phyloP scores from a whole-genome alignment of 805 yeast species.

The Metschnikowia vanudenii region DNA sequence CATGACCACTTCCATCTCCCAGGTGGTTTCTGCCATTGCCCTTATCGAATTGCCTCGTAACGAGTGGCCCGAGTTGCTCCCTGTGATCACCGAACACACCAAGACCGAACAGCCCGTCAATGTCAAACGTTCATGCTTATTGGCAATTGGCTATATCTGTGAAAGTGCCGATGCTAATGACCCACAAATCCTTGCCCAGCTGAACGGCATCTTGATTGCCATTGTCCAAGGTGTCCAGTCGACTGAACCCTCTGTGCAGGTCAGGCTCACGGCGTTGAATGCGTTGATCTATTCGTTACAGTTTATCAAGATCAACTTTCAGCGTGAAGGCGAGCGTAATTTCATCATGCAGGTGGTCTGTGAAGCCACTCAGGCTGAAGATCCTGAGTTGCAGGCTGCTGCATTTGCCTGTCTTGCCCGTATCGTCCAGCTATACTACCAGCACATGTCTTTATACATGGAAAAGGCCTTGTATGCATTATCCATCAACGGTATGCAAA shows the following conservation, averaged over 20 bases:
- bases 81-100: slow-evolving; percentile 82
- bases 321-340: slow-evolving; percentile 91
- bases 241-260: slow-evolving; percentile 68
- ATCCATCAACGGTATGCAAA: slow-evolving; percentile 90
- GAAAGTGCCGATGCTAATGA: slow-evolving; percentile 86
- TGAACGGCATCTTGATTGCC: slow-evolving; percentile 90
- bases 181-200: slow-evolving; percentile 74
- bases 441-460: slow-evolving; percentile 92
- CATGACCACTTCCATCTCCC: slow-evolving; percentile 88
- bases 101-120: slow-evolving; percentile 71
- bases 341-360: slow-evolving; percentile 98
- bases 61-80: slow-evolving; percentile 87
- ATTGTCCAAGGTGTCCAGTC: slow-evolving; percentile 95
- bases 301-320: slow-evolving; percentile 85
- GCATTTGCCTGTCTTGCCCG: slow-evolving; percentile 95
- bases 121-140: slow-evolving; percentile 81
- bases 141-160: slow-evolving; percentile 93
- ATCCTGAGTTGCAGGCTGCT: slow-evolving; percentile 80
- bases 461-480: slow-evolving; percentile 91
- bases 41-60: slow-evolving; percentile 85
- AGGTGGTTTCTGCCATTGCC: slow-evolving; percentile 95
- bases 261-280: slow-evolving; percentile 85
- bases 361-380: slow-evolving; percentile 93
- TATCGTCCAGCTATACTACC: slow-evolving; percentile 86
- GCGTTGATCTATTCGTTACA: slow-evolving; percentile 90